A percentile compares a stretch with the other conserved stretches of the same genome.
These are phyloP conservation scores for Stagonosporopsis chrysanthemi DNA, from an alignment of 2,329 filamentous ascomycete species.

Conservation along the genomic window DNA sequence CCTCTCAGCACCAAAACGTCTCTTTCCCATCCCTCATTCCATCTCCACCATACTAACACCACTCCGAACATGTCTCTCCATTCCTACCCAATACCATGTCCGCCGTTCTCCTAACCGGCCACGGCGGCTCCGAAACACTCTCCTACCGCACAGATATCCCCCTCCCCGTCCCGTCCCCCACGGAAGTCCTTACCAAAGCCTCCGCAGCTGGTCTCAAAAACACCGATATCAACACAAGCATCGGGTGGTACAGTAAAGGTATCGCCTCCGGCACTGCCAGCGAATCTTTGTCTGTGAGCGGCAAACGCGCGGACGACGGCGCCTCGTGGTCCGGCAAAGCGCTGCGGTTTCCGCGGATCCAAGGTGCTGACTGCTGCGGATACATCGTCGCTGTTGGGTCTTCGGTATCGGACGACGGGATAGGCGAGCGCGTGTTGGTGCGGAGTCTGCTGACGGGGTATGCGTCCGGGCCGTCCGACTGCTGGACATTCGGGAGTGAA, in stretches of 20 bases:
- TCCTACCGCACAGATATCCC: conserved; percentile 12
- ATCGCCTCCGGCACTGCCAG: conserved; percentile 4
- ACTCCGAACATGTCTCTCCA: neutral
- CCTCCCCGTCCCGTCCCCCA: neutral
- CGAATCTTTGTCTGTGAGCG: neutral
- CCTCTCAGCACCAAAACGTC: too few species aligned
- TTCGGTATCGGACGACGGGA: neutral
- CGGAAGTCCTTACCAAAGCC: conserved; percentile 20
- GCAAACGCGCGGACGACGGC: conserved; percentile 2
- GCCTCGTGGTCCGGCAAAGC: conserved; percentile 17
- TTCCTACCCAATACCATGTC: conserved; percentile 14
- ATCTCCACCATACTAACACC: too few species aligned
- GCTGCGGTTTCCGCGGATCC: conserved; percentile 18
- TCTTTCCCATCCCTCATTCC: too few species aligned
- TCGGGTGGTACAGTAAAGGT: conserved; percentile 24
- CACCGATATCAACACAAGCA: conserved; percentile 24
- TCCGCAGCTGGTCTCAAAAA: conserved; percentile 21
- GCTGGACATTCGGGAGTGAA: conserved; percentile 22
- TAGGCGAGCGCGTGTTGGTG: conserved; percentile 6
- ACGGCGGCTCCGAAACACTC: conserved; percentile 20
- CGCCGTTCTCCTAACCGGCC: conserved; percentile 15
- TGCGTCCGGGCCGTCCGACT: conserved; percentile 4
- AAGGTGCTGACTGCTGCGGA: conserved; percentile 23
- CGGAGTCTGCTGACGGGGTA: conserved; percentile 1
- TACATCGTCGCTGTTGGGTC: conserved; percentile 12